Evolutionary conservation across 352 stramenopile genomes (phyloP).

Genomic region (Nothophytophthora sp.): DNA sequence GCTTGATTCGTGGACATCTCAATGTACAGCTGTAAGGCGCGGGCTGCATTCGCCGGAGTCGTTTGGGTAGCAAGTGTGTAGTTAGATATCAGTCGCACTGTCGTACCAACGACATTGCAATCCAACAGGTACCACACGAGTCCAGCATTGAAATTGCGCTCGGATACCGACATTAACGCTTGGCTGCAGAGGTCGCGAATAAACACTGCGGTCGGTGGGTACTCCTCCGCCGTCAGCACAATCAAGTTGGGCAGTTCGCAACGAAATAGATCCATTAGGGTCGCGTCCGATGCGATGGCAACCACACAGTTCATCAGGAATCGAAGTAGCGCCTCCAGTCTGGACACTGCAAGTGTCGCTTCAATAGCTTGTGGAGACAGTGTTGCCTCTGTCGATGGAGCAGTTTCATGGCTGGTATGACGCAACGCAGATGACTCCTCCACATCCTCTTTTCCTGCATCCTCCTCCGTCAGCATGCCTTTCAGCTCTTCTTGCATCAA

Average conservation of each 20-base stretch:
- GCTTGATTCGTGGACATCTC: background rate
- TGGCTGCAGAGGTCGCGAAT: constrained; percentile 49
- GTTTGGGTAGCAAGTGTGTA: constrained; percentile 36
- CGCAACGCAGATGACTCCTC: background rate
- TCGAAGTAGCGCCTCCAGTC: constrained; percentile 35
- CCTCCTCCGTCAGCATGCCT: constrained; percentile 12
- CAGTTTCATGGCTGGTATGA: too few species aligned
- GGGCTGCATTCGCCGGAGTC: constrained; percentile 28
- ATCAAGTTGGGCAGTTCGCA: constrained; percentile 77
- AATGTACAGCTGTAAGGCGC: constrained; percentile 28
- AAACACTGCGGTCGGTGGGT: constrained; percentile 42
- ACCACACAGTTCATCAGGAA: constrained; percentile 70
- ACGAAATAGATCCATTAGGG: constrained; percentile 63
- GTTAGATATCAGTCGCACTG: constrained; percentile 43
- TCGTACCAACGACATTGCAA: constrained; percentile 48
- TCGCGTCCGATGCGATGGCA: constrained; percentile 46
- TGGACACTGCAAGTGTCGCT: background rate
- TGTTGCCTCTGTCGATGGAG: background rate
- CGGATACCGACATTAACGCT: constrained; percentile 41
- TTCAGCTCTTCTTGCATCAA: constrained; percentile 50
- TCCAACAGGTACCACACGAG: constrained; percentile 82
- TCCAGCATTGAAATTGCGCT: constrained; percentile 71
- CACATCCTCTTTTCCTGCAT: background rate
- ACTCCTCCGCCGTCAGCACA: constrained; percentile 63
- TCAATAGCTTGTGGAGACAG: background rate